Base-by-base conservation (phyloP, 257 asterid species). In the Lithospermum erythrorhizon region DNA sequence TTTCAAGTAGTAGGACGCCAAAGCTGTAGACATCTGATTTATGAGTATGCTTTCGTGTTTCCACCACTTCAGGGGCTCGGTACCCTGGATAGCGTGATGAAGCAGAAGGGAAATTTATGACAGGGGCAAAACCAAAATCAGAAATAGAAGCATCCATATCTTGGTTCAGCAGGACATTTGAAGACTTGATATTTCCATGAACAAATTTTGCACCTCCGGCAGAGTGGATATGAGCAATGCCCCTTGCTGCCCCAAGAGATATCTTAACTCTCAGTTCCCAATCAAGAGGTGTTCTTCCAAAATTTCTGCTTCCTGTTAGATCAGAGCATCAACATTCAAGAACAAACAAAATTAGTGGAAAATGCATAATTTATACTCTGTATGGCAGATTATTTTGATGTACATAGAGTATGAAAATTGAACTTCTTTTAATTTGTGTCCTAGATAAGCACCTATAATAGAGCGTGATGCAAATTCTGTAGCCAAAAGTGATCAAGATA, bases 111-210 rank as follows among this genome's bases (percentile, higher is more conserved):
- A 32, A 32, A 8, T 32, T 32, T 8, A 32, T 32, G 41, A 32
- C 41, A 32, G 41, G 8, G 41, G 41, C 41, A 23, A 22, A 53
- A 67, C 6, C 16, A 20, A 58, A 20, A 29, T 29, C 35, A 13
- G 4, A 63, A 14, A 32, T 32, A 32, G 1, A 32, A 49, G 62
- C 63, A n/a, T 69, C 74, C 8, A 68, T 54, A n/a, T 65, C 72
- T 65, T 73, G 72, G 64, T 58, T 69, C 59, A 73, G 59, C 59
- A 73, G 72, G 59, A 73, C 45, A 6, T 73, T 73, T 21, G 75
- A 73, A 16, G 78, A 73, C 66, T 69, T 73, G 16, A 73, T 65
- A 57, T 73, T 73, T 52, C 78, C 78, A 47, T 73, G 78, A 61
- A 67, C 61, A 29, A 73, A 65, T 54, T 65, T 73, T 2, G 78